Evolutionary conservation across 2,329 filamentous ascomycete species (phyloP), one percentile per base, ranked within the genome.

Genomic region (Huntiella omanensis): DNA sequence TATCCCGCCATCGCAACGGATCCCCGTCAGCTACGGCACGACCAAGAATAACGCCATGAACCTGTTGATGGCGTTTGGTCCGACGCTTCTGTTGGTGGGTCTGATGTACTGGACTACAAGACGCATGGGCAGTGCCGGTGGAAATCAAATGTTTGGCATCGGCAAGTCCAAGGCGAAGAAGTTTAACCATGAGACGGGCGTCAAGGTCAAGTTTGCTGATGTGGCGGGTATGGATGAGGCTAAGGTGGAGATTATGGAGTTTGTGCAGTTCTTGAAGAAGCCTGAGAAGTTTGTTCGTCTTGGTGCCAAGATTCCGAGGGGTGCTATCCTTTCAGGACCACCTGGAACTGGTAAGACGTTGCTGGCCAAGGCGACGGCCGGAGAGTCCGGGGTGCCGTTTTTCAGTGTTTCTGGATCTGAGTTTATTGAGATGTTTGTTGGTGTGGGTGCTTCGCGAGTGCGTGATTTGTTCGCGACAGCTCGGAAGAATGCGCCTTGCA

Each of bases 341-440:
- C 91, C 91, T 2, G 91, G 91, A 70, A 98, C 91, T 41, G 91
- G 91, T 77, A 98, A 98, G 68, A 98, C 91, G 2, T 67, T 98
- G 51, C 75, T 98, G 40, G 91, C 91, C 52, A 98, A 98, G 67
- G 91, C 91, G 11, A 98, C 91, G 7, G 91, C 91, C 43, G 91
- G 91, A 59, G 91, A 98, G 66, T 95, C 91, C 19, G 81, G 83
- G 38, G 91, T 98, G 32, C 91, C 91, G 0, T 98, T 98, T 71
- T 98, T 87, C 72, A 94, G 84, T 57, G 91, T 98, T 55, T 95
- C 86, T 61, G 91, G 91, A 59, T 98, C 91, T 42, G 91, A 98
- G 61, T 98, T 98, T 59, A 88, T 98, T 32, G 91, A 98, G 65
- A 98, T 98, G 88, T 98, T 98, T 59, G 91, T 98, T 44, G 91